These are phyloP conservation scores for Ilyonectria robusta DNA, from an alignment of 2,329 filamentous ascomycete genomes.

Conservation along the genomic window DNA sequence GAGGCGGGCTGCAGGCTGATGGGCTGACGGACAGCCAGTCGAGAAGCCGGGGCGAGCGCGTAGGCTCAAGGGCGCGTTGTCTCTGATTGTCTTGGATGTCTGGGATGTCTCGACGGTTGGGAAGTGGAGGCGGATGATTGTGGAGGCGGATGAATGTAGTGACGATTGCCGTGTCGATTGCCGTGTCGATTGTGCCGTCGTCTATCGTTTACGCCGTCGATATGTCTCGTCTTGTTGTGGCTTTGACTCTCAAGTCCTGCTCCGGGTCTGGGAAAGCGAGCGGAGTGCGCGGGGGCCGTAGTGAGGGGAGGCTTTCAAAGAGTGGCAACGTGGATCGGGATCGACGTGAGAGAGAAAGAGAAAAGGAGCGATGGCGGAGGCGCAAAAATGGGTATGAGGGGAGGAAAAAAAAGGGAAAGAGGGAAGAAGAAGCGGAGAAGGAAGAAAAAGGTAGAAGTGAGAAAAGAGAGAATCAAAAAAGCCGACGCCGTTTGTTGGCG, in stretches of 20 bases:
- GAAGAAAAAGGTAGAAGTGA: neutral
- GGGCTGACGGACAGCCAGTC: neutral
- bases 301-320: constrained; percentile 10
- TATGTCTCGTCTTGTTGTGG: neutral
- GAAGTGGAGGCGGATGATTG: neutral
- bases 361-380: neutral
- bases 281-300: constrained; percentile 19
- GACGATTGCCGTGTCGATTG: neutral
- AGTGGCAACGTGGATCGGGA: neutral
- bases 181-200: neutral
- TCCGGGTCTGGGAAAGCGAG: constrained; percentile 6
- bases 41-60: neutral
- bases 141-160: neutral
- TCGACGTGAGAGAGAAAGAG: neutral
- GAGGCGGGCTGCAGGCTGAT: neutral
- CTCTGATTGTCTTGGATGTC: neutral
- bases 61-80: too few relatives aligned
- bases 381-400: constrained; percentile 19
- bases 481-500: neutral
- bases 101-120: neutral
- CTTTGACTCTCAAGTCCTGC: neutral
- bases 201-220: constrained; percentile 4
- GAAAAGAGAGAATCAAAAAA: neutral
- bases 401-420: constrained; percentile 25
- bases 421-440: constrained; percentile 26